Evolutionary conservation across 2,329 filamentous ascomycete species (phyloP), one percentile per base, ranked within the genome.

Genomic region (Beauveria rudraprayagi): DNA sequence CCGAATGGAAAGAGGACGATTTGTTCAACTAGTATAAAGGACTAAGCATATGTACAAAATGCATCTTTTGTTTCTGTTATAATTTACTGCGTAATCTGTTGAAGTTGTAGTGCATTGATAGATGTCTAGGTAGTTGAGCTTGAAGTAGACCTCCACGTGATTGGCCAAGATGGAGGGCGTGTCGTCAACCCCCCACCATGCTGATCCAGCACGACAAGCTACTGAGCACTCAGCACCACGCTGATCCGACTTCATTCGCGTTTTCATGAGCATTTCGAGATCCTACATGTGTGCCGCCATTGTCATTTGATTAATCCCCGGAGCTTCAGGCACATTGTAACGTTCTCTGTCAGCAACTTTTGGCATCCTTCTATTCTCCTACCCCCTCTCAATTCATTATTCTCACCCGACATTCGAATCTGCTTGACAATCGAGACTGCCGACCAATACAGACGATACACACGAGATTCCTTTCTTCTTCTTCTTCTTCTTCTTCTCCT

Each of bases 31-130:
- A 54, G 16, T 47, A 53, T 28, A 47, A 53, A 60, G 40, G 47
- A 60, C 57, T 26, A 46, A 60, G 48, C 57, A 60, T 60, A 60
- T 60, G 57, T 60, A 60, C 57, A 60, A 47, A 26, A 60, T 60
- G 57, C 57, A 53, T 60, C 57, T 53, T 60, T 60, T 54, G 57
- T 54, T 47, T 59, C 24, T 37, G 30, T 51, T 41, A 37, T 37
- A n/a, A 8, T 19, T 28, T 28, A 44, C 9, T 5, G 34, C 14
- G 34, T 37, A 16, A 37, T 37, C 34, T 37, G 34, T 16, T 37
- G 34, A 37, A 37, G 34, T 37, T 37, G 34, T 37, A 2, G 14
- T 37, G 34, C 34, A 34, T 11, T 16, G 34, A 5, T 9, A 17
- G 24, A 26, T 41, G 22, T 55, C 37, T 55, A n/a, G n/a, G n/a